These are phyloP conservation scores for Chaetomium sp. DNA, from an alignment of 2,329 filamentous ascomycete genomes.

Conservation along the genomic window DNA sequence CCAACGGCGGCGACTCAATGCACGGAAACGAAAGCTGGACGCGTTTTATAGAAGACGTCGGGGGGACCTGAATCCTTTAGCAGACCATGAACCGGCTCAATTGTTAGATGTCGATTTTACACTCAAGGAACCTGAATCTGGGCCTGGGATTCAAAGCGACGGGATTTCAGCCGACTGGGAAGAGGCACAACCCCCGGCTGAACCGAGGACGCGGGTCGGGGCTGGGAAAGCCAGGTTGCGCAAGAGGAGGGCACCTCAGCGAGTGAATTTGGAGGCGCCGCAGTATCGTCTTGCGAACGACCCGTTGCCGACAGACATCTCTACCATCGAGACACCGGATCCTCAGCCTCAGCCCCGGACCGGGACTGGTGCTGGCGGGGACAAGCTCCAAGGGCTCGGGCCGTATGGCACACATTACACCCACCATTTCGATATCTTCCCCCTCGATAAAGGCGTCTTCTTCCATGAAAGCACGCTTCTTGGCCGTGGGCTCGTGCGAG, in stretches of 20 bases:
- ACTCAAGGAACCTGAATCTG: neutral
- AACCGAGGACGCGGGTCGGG: conserved; percentile 1
- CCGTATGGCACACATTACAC: conserved; percentile 57
- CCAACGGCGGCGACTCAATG: conserved; percentile 38
- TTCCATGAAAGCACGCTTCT: conserved; percentile 56
- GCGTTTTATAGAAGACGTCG: conserved; percentile 42
- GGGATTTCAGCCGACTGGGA: neutral
- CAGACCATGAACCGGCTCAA: conserved; percentile 1
- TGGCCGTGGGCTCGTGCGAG: conserved; percentile 45
- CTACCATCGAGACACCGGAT: conserved; percentile 17
- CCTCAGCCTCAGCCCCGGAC: conserved; percentile 15
- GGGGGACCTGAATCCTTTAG: conserved; percentile 19
- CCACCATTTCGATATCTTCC: conserved; percentile 56
- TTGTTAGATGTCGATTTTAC: conserved; percentile 8
- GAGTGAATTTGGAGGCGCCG: conserved; percentile 44
- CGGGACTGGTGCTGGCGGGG: neutral
- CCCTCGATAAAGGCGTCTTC: conserved; percentile 48
- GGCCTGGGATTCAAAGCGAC: neutral
- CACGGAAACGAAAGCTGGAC: conserved; percentile 50
- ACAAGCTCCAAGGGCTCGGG: conserved; percentile 48
- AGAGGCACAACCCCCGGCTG: neutral
- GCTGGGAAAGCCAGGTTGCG: conserved; percentile 31
- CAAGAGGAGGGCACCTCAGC: conserved; percentile 39
- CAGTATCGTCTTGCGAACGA: conserved; percentile 49
- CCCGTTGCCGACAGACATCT: conserved; percentile 35